Conservation (phyloP, 2,329 filamentous ascomycete genomes). For the Aureobasidium sp. region DNA sequence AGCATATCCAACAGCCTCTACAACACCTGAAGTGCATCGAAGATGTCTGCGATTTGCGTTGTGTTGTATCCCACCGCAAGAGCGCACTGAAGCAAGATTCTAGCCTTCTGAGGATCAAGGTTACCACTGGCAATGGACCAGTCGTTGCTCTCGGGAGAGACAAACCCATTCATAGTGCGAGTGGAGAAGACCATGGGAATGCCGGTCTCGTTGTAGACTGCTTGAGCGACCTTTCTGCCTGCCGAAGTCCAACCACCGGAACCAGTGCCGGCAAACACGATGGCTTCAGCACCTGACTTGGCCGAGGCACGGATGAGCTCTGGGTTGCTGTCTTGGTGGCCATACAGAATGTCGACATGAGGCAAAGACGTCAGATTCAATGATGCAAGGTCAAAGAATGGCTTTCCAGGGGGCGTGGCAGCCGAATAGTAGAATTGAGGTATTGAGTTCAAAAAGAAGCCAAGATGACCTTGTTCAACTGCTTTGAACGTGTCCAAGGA, state of each 20-base stretch:
- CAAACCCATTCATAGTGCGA: constrained; percentile 44
- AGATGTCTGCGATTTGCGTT: constrained; percentile 38
- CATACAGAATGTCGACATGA: constrained; percentile 48
- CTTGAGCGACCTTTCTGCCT: constrained; percentile 34
- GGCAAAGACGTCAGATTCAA: constrained; percentile 34
- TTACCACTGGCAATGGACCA: constrained; percentile 41
- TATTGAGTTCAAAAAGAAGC: constrained; percentile 48
- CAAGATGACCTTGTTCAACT: constrained; percentile 48
- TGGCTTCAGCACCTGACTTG: constrained; percentile 42
- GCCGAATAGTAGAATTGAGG: constrained; percentile 53
- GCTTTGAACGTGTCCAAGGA: constrained; percentile 54
- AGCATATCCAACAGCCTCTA: background rate
- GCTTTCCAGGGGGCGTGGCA: constrained; percentile 39
- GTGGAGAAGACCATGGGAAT: constrained; percentile 45
- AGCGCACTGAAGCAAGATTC: constrained; percentile 40
- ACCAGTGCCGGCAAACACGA: constrained; percentile 49
- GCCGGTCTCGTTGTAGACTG: constrained; percentile 36
- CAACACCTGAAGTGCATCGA: constrained; percentile 15
- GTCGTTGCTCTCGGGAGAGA: constrained; percentile 27
- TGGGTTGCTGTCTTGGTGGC: constrained; percentile 45
- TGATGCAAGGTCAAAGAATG: constrained; percentile 34
- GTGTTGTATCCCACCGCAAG: constrained; percentile 24
- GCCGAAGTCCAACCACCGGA: constrained; percentile 41
- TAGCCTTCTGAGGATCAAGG: constrained; percentile 48
- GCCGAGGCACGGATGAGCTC: constrained; percentile 41